Base-by-base conservation (phyloP, 495 filamentous ascomycete genomes). In the Tuber calosporum region DNA sequence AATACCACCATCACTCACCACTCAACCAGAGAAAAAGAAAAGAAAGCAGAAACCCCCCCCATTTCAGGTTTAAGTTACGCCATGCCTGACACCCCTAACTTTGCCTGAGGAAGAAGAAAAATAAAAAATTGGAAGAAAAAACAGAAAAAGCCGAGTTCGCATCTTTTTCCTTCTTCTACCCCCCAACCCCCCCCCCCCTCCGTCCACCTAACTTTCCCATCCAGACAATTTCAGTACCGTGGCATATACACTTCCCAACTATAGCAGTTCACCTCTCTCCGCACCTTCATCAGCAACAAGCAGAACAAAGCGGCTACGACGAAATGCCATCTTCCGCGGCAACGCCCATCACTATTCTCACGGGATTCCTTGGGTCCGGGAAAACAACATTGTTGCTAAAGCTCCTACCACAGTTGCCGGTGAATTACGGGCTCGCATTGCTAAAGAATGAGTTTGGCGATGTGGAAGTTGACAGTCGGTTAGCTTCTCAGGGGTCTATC, bases 371-470 rank as follows among this genome's bases (percentile, higher is more conserved):
- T 0, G 95, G 94, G 75, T 93, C 92, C 13, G 94, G 94, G 68
- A 97, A 97, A 84, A 97, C 94, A 3, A 97, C 95, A 13, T 86
- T 88, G 81, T 86, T 88, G 80, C 86, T 89, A 85, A 88, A 85
- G 85, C 84, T 81, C 82, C 86, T 87, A 83, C 86, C 86, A 83
- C 86, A 86, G 83, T 79, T 81, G 36, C 81, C 81, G 15, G 70
- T 74, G 66, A 82, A 81, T 75, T 97, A 97, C 87, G 88, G 88
- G 4, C 88, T 99, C 70, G 94, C 94, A n/a, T 89, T 99, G 34
- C 86, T 99, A 34, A 99, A 99, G 83, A 99, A 99, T 83, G 95
- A 99, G 84, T 97, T 97, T 82, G 95, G 95, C 80, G 94, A 98
- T 82, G 83, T 99, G 26, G 93, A 93, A 38, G 86, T 98, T 82